Evolutionary conservation across 371 early-diverging fungal species (phyloP).

Genomic region (Mucor plumbeus): DNA sequence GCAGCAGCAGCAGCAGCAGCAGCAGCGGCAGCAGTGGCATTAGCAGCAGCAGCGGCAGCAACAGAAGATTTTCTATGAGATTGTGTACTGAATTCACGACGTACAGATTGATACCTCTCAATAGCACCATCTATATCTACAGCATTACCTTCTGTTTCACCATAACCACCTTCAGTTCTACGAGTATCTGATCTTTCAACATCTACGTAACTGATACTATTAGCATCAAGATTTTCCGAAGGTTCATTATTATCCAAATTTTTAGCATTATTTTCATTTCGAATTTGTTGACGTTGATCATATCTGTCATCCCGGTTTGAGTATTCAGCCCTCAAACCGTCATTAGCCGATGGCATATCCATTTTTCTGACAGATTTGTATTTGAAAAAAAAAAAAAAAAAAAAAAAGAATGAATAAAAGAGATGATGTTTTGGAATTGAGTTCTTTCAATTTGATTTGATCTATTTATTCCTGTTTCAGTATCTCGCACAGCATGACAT

Average conservation of each 20-base stretch:
- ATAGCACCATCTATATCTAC: conserved; percentile 46
- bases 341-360: conserved; percentile 23
- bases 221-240: not conserved
- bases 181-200: conserved; percentile 14
- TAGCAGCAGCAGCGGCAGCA: not conserved
- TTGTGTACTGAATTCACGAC: conserved; percentile 44
- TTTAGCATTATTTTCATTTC: not conserved
- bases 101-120: conserved; percentile 38
- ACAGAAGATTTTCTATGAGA: conserved; percentile 25
- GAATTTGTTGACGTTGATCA: conserved; percentile 6
- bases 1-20: conserved; percentile 6
- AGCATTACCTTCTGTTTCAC: conserved; percentile 46
- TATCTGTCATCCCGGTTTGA: conserved; percentile 22
- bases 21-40: conserved; percentile 7
- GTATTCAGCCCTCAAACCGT: conserved; percentile 9
- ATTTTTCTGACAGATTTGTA: not conserved
- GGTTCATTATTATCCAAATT: not conserved
- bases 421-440: not conserved
- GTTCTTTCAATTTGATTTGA: not conserved
- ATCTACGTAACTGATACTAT: not conserved
- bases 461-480: not conserved
- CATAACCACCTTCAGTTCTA: conserved; percentile 33
- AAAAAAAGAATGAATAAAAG: not conserved
- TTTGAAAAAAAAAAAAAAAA: not conserved
- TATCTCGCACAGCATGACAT: not conserved